Percentiles rank a stretch among this genome's conserved stretches.
Evolutionary conservation across 1,284 basidiomycete genomes (phyloP).

Genomic region (Pseudozyma hubeiensis): DNA sequence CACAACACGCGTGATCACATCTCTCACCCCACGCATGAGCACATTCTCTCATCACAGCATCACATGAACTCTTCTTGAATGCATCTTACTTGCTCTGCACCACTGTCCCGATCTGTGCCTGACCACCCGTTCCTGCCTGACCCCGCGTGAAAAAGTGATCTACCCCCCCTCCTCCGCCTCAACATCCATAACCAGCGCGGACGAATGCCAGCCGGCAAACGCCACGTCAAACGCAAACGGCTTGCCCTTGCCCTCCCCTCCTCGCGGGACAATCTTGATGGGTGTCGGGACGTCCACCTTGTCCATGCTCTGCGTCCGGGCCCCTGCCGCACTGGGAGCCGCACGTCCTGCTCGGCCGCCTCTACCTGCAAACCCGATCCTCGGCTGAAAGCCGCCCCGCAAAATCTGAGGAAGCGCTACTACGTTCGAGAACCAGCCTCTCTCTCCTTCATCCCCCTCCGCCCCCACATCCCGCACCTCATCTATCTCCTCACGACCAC

Average conservation of each 20-base stretch:
- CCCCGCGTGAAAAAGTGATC: no score
- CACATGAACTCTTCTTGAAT: no score
- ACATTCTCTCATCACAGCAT: no score
- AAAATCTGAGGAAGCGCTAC: conserved; percentile 11
- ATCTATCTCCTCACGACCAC: not conserved
- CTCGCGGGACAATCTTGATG: conserved; percentile 5
- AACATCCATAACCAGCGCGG: conserved; percentile 29
- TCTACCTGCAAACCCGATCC: conserved; percentile 20
- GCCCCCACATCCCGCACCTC: not conserved
- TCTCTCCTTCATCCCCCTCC: conserved; percentile 7
- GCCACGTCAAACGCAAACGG: conserved; percentile 51
- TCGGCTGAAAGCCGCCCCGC: not conserved
- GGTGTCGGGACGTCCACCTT: not conserved
- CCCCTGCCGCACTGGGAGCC: not conserved
- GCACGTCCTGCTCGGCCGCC: conserved; percentile 9
- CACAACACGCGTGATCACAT: no score
- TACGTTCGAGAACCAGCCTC: conserved; percentile 16
- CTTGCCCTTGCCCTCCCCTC: not conserved
- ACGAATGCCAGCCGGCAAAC: conserved; percentile 48
- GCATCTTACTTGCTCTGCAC: no score
- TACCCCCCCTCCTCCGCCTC: no score
- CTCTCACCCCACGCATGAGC: no score
- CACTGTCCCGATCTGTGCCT: not conserved
- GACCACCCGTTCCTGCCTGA: no score
- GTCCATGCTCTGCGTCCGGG: not conserved